These are phyloP conservation scores for Neurospora sp. DNA, from an alignment of 495 filamentous ascomycete species.

Conservation along the genomic window DNA sequence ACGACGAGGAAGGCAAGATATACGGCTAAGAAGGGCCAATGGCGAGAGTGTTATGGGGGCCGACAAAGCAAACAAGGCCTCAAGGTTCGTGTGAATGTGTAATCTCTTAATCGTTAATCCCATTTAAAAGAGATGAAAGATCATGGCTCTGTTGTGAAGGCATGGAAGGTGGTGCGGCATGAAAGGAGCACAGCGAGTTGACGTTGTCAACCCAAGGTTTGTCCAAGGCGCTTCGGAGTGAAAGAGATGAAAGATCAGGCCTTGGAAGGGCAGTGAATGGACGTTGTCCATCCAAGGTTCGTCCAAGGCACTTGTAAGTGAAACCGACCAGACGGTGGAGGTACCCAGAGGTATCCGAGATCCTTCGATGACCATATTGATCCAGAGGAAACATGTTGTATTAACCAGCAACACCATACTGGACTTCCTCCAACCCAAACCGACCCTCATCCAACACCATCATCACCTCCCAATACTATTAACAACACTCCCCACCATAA, in stretches of 20 bases:
- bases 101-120: background rate
- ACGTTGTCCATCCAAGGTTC: background rate
- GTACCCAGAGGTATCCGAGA: background rate
- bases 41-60: background rate
- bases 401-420: background rate
- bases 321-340: background rate
- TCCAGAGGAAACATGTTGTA: background rate
- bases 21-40: background rate
- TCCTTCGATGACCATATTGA: background rate
- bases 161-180: background rate
- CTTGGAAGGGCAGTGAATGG: too few relatives aligned
- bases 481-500: conserved; percentile 77
- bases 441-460: background rate
- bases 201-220: background rate
- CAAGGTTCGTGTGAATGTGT: background rate
- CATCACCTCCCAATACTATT: conserved; percentile 31
- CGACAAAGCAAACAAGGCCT: background rate
- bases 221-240: background rate
- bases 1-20: background rate
- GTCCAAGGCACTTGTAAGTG: background rate
- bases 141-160: background rate
- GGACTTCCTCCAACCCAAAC: background rate
- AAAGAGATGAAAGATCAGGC: too few relatives aligned
- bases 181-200: too few relatives aligned
- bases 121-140: background rate